phyloP scores from a whole-genome alignment of 2,329 filamentous ascomycete species.

The Sporothrix variecibatus region DNA sequence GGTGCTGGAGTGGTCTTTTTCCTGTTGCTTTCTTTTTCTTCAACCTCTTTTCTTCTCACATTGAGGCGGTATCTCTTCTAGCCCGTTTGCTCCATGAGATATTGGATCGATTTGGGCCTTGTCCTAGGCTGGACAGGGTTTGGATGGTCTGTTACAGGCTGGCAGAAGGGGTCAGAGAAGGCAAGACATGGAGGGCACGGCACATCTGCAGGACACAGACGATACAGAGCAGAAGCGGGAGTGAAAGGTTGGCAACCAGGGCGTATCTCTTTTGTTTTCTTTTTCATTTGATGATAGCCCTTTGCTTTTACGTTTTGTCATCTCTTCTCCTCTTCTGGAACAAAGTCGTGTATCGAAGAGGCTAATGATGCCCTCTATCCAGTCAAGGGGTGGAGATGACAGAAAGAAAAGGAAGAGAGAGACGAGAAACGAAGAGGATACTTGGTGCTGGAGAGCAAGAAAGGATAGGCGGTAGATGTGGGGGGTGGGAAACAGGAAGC shows the following conservation, averaged over 20 bases:
- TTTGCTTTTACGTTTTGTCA: background rate
- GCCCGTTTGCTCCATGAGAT: constrained; percentile 1
- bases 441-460: background rate
- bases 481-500: background rate
- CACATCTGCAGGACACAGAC: background rate
- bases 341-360: background rate
- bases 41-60: background rate
- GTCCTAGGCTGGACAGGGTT: background rate
- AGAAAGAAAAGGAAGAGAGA: background rate
- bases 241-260: background rate
- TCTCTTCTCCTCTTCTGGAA: background rate
- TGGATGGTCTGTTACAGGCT: background rate
- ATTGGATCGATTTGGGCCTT: background rate
- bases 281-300: background rate
- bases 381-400: background rate
- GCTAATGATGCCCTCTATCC: background rate
- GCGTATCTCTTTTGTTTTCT: background rate
- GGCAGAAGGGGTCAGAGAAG: background rate
- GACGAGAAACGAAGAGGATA: background rate
- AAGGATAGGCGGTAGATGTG: background rate
- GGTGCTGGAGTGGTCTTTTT: background rate
- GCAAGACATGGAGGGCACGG: background rate
- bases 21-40: background rate
- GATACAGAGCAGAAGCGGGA: background rate
- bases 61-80: background rate